These are phyloP conservation scores for Pleurotus citrinopileatus DNA, from an alignment of 768 basidiomycete species.

Conservation along the genomic window DNA sequence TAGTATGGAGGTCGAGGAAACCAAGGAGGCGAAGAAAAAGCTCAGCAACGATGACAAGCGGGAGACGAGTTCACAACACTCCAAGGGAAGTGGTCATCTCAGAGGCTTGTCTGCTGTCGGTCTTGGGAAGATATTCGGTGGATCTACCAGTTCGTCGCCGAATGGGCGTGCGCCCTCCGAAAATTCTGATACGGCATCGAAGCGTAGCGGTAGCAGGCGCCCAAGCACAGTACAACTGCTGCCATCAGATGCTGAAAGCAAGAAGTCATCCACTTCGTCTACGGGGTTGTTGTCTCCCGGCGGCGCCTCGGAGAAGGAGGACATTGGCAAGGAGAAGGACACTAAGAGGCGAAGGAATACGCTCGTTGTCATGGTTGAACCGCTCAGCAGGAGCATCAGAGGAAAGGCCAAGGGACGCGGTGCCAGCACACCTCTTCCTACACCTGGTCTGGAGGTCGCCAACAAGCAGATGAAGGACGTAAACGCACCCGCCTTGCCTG, in stretches of 20 bases:
- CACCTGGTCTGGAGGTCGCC: conserved; percentile 19
- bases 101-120: conserved; percentile 70
- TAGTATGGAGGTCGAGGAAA: neutral
- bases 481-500: conserved; percentile 11
- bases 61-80: conserved; percentile 22
- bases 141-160: conserved; percentile 27
- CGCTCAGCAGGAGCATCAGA: conserved; percentile 57
- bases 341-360: conserved; percentile 71
- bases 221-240: conserved; percentile 10
- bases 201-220: conserved; percentile 15
- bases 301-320: conserved; percentile 17
- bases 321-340: conserved; percentile 27
- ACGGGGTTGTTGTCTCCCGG: conserved; percentile 23
- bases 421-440: conserved; percentile 24
- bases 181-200: conserved; percentile 23
- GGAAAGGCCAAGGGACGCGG: conserved; percentile 30
- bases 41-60: conserved; percentile 21
- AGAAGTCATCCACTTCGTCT: conserved; percentile 15
- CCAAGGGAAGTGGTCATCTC: conserved; percentile 46
- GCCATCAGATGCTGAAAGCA: conserved; percentile 9
- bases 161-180: conserved; percentile 42
- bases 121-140: conserved; percentile 70
- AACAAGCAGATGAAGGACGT: conserved; percentile 9
- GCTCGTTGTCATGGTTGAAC: conserved; percentile 84
- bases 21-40: neutral